Conservation (phyloP, 371 early-diverging fungal genomes). For the Dichotomocladium elegans region DNA sequence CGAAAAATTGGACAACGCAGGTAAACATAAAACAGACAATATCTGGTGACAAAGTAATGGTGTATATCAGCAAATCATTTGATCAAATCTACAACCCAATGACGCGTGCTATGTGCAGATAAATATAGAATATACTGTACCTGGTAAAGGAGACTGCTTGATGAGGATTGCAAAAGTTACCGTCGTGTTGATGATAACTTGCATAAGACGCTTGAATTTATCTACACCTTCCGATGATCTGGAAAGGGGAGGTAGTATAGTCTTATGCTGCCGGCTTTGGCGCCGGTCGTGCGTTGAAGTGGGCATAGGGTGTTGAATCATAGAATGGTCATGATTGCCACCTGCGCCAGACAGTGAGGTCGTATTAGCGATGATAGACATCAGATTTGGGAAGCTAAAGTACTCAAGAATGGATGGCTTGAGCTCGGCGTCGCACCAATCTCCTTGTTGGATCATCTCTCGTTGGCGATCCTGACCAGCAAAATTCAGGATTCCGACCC, state of each 20-base stretch:
- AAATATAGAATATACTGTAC: conserved; percentile 2
- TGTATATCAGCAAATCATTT: background rate
- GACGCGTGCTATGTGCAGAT: too few species aligned
- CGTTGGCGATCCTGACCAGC: too few species aligned
- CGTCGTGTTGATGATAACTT: conserved; percentile 43
- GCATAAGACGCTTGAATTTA: conserved; percentile 24
- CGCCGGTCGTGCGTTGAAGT: too few species aligned
- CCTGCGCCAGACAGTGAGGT: too few species aligned
- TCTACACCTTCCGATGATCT: conserved; percentile 22
- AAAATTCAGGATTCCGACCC: conserved; percentile 29
- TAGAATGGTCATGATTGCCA: too few species aligned
- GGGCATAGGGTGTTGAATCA: too few species aligned
- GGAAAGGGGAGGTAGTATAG: too few species aligned
- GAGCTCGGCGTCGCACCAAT: too few species aligned
- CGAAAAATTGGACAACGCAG: conserved; percentile 36
- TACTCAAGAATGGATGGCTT: too few species aligned
- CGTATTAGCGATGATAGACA: background rate
- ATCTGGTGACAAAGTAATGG: conserved; percentile 8
- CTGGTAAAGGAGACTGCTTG: conserved; percentile 64
- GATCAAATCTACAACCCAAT: background rate
- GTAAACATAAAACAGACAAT: conserved; percentile 26
- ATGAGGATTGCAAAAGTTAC: conserved; percentile 51
- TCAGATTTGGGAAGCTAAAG: too few species aligned
- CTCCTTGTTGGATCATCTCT: conserved; percentile 7
- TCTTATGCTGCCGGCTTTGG: too few species aligned